Percentiles rank a stretch among this genome's conserved stretches.
These are phyloP conservation scores for Castanea mollissima DNA, from an alignment of 306 rosid species.

Conservation along the genomic window DNA sequence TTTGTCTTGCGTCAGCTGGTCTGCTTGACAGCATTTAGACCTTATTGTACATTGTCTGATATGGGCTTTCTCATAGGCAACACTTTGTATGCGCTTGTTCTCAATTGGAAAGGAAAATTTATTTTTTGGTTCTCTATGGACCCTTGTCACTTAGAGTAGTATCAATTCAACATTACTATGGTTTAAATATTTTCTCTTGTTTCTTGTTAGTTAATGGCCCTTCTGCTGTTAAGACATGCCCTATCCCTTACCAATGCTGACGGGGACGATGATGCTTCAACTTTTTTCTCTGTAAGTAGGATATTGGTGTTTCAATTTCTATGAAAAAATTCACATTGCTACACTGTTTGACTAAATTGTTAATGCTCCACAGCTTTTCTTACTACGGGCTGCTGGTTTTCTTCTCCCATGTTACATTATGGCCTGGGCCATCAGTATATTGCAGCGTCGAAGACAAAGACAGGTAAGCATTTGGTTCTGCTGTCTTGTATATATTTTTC, in stretches of 20 bases:
- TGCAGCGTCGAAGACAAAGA: slow-evolving; percentile 60
- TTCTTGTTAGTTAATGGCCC: slow-evolving; percentile 53
- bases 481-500: slow-evolving; percentile 3
- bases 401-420: slow-evolving; percentile 55
- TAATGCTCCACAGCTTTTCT: slow-evolving; percentile 43
- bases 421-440: slow-evolving; percentile 59
- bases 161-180: neutral
- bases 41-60: neutral
- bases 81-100: neutral
- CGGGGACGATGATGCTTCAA: slow-evolving; percentile 44
- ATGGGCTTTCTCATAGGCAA: neutral
- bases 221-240: slow-evolving; percentile 56
- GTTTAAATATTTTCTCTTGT: neutral
- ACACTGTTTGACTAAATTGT: slow-evolving; percentile 14
- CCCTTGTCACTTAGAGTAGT: neutral
- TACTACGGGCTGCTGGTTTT: slow-evolving; percentile 63
- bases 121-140: neutral
- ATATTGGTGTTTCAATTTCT: neutral
- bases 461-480: slow-evolving; percentile 42
- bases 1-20: neutral
- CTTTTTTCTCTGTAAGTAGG: slow-evolving; percentile 54
- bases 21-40: neutral
- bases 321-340: neutral
- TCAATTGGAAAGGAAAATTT: neutral
- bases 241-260: slow-evolving; percentile 45